Conservation (phyloP, 1,284 basidiomycete genomes). For the Vanrija humicola region DNA sequence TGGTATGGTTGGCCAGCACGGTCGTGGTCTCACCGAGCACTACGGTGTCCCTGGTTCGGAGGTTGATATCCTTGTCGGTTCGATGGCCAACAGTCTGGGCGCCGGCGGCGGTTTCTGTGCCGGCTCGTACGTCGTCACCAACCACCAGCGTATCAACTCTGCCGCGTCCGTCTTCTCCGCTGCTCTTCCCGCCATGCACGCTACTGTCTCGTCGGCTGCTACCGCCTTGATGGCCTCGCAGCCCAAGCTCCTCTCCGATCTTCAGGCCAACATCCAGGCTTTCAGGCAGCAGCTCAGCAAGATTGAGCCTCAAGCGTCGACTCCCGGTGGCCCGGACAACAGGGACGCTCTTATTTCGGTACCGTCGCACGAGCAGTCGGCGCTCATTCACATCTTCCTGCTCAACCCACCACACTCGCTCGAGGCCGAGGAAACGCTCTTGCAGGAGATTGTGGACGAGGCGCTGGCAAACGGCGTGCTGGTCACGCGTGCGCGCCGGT, state of each 20-base stretch:
- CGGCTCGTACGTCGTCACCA: slow-evolving; percentile 74
- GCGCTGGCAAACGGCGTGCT: slow-evolving; percentile 70
- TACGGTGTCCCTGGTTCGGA: slow-evolving; percentile 71
- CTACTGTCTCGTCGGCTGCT: slow-evolving; percentile 78
- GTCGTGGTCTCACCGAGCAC: slow-evolving; percentile 88
- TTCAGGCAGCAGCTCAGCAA: slow-evolving; percentile 72
- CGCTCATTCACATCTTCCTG: slow-evolving; percentile 82
- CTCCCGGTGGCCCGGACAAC: slow-evolving; percentile 17
- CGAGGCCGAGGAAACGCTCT: slow-evolving; percentile 66
- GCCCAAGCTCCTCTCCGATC: slow-evolving; percentile 66
- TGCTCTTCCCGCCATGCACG: slow-evolving; percentile 83
- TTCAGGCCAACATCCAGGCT: slow-evolving; percentile 75
- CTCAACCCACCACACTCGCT: slow-evolving; percentile 52
- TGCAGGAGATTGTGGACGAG: slow-evolving; percentile 89
- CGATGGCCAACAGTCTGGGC: slow-evolving; percentile 77
- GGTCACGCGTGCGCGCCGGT: slow-evolving; percentile 72
- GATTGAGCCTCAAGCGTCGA: slow-evolving; percentile 51
- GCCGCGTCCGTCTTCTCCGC: slow-evolving; percentile 96
- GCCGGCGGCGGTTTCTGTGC: slow-evolving; percentile 94
- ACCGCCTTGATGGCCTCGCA: slow-evolving; percentile 71
- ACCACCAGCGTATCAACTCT: slow-evolving; percentile 97
- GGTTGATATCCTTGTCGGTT: slow-evolving; percentile 63
- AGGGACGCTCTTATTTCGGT: slow-evolving; percentile 67
- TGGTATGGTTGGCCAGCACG: slow-evolving; percentile 86
- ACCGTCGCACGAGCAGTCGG: slow-evolving; percentile 77